Percentiles rank a stretch among this genome's conserved stretches.
These are phyloP conservation scores for Takashimella koratensis DNA, from an alignment of 1,284 basidiomycete species.

Conservation along the genomic window DNA sequence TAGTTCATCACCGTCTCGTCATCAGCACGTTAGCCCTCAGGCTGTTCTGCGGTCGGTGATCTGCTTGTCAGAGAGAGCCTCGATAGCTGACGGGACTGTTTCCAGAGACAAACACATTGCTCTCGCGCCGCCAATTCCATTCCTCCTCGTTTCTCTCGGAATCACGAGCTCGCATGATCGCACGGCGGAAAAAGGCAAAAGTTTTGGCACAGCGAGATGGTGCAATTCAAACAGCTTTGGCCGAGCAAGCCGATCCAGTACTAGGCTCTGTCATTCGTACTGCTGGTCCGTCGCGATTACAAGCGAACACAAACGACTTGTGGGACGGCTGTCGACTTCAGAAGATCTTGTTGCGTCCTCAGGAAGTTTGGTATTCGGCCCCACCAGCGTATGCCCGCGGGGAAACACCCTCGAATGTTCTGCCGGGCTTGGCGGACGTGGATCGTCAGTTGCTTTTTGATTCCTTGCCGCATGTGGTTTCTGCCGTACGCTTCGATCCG, in stretches of 20 bases:
- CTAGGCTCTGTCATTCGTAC: slow-evolving; percentile 13
- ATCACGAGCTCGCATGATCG: slow-evolving; percentile 2
- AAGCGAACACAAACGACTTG: slow-evolving; percentile 3
- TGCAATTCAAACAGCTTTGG: neutral
- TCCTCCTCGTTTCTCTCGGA: neutral
- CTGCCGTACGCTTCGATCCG: slow-evolving; percentile 27
- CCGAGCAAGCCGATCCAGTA: slow-evolving; percentile 10
- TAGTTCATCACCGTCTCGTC: too few species aligned
- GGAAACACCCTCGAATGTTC: slow-evolving; percentile 28
- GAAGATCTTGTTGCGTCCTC: slow-evolving; percentile 21
- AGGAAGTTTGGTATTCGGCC: slow-evolving; percentile 35
- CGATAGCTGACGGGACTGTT: too few species aligned
- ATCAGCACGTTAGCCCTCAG: too few species aligned
- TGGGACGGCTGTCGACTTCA: slow-evolving; percentile 33
- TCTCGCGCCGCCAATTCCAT: neutral
- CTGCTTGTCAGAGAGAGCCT: too few species aligned
- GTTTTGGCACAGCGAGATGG: slow-evolving; percentile 5
- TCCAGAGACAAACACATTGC: neutral
- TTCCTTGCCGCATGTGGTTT: slow-evolving; percentile 36
- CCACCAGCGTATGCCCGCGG: slow-evolving; percentile 36
- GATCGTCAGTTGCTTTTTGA: slow-evolving; percentile 42
- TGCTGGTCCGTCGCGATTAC: slow-evolving; percentile 5
- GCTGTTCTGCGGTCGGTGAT: too few species aligned
- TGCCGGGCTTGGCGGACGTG: slow-evolving; percentile 31
- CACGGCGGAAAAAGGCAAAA: slow-evolving; percentile 15